Evolutionary conservation across 768 basidiomycete genomes (phyloP), one percentile per base, ranked within the genome.

Genomic region (Pleurotus tuber-regium): DNA sequence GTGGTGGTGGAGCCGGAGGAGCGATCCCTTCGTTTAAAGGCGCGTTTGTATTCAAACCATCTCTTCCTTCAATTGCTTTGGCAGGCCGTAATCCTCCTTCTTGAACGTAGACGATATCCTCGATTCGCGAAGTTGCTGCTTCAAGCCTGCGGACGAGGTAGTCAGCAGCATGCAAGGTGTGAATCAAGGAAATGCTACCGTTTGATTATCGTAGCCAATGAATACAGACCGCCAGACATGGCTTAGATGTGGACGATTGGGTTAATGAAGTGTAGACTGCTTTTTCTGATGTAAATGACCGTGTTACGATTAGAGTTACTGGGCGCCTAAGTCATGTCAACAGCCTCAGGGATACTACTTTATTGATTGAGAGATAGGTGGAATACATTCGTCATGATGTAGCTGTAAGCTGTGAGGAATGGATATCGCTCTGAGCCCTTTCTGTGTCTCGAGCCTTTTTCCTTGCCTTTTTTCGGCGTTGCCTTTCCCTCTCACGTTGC

Each of bases 81-180:
- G 36, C 40, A 19, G 47, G 40, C 24, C 44, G 51, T 47, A 30
- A 56, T 16, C 53, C 68, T 16, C 53, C 68, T 59, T 48, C 69
- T 61, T 50, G 50, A n/a, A 43, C 43, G 35, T 25, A 74, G 30
- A 87, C 87, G 54, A 93, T 74, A 63, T 99, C 97, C 69, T 99
- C 97, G 29, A 99, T 82, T 28, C 97, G 83, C 38, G 89, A 91
- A 4, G 92, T 94, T 7, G 93, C 91, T 21, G 97, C 97, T 76
- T 95, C 89, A 44, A 93, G 80, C 57, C 94, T 94, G 62, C 25
- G 39, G 41, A n/a, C n/a, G n/a, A n/a, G n/a, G n/a, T n/a, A n/a
- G n/a, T n/a, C n/a, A n/a, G n/a, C n/a, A n/a, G n/a, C n/a, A n/a
- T n/a, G n/a, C n/a, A n/a, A n/a, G n/a, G n/a, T n/a, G n/a, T n/a